These are phyloP conservation scores for Macrophomina phaseolina DNA, from an alignment of 2,329 filamentous ascomycete genomes.

Conservation along the genomic window DNA sequence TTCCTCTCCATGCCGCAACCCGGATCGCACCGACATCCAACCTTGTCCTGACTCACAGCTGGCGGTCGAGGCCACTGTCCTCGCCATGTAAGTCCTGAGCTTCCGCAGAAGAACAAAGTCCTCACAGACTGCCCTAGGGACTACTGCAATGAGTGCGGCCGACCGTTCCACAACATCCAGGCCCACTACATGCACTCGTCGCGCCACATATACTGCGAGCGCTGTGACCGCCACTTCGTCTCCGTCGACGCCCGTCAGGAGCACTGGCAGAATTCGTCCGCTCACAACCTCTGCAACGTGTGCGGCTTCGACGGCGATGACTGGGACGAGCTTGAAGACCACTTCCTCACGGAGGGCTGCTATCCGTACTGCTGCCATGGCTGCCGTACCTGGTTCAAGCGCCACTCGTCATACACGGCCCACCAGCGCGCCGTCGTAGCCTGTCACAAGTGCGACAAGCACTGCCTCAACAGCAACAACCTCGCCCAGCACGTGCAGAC, in stretches of 20 bases:
- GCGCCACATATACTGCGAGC: conserved; percentile 7
- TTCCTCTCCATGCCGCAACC: neutral
- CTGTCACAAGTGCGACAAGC: conserved; percentile 5
- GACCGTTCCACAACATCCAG: conserved; percentile 8
- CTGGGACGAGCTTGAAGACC: neutral
- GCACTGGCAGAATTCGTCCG: conserved; percentile 9
- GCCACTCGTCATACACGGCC: neutral
- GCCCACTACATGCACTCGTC: conserved; percentile 8
- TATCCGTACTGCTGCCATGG: neutral
- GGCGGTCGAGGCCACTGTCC: neutral
- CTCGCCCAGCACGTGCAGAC: conserved; percentile 5
- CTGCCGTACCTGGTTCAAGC: conserved; percentile 5
- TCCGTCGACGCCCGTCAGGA: neutral
- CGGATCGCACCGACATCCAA: neutral
- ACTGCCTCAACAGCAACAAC: conserved; percentile 3
- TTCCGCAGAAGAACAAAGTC: neutral
- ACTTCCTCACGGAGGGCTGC: neutral
- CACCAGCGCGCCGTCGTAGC: neutral
- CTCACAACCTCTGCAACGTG: conserved; percentile 8
- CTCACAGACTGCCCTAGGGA: neutral
- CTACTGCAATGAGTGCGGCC: neutral
- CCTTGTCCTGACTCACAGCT: neutral
- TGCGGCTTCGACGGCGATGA: conserved; percentile 14
- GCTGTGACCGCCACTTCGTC: conserved; percentile 7
- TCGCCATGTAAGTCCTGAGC: conserved; percentile 7